phyloP scores from a whole-genome alignment of 2,329 filamentous ascomycete species.

The Arthrinium puccinioides region DNA sequence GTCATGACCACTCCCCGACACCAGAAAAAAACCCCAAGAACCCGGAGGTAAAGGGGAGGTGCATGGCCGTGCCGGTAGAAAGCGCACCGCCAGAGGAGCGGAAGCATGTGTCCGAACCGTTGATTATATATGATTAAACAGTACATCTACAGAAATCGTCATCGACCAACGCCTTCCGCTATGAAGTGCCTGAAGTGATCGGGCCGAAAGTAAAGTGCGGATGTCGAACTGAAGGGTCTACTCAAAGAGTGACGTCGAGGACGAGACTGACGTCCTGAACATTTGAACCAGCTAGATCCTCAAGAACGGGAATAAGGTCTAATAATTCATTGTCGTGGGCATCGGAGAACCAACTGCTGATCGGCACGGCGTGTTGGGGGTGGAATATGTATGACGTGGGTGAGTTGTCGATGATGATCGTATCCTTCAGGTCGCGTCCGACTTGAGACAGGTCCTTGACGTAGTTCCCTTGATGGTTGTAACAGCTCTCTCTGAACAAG shows the following conservation, averaged over 20 bases:
- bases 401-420: conserved; percentile 99
- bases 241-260: conserved; percentile 77
- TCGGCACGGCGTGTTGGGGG: conserved; percentile 95
- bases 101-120: conserved; percentile 4
- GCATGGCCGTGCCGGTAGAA: too few species aligned
- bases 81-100: too few species aligned
- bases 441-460: conserved; percentile 98
- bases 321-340: conserved; percentile 98
- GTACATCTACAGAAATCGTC: conserved; percentile 43
- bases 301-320: conserved; percentile 94
- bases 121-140: conserved; percentile 42
- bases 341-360: conserved; percentile 99
- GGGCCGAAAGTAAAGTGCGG: conserved; percentile 14
- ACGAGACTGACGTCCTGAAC: conserved; percentile 96
- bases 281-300: conserved; percentile 83
- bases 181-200: conserved; percentile 30
- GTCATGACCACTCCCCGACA: too few species aligned
- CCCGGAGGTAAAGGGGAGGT: too few species aligned
- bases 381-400: conserved; percentile 99
- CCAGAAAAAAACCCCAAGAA: too few species aligned
- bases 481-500: conserved; percentile 95
- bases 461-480: conserved; percentile 98
- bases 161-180: conserved; percentile 51
- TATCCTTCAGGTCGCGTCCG: conserved; percentile 89
- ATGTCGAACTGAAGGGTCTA: conserved; percentile 19